Evolutionary conservation across 352 stramenopile species (phyloP), one percentile per base, ranked within the genome.

Genomic region (Globisporangium paddicum): DNA sequence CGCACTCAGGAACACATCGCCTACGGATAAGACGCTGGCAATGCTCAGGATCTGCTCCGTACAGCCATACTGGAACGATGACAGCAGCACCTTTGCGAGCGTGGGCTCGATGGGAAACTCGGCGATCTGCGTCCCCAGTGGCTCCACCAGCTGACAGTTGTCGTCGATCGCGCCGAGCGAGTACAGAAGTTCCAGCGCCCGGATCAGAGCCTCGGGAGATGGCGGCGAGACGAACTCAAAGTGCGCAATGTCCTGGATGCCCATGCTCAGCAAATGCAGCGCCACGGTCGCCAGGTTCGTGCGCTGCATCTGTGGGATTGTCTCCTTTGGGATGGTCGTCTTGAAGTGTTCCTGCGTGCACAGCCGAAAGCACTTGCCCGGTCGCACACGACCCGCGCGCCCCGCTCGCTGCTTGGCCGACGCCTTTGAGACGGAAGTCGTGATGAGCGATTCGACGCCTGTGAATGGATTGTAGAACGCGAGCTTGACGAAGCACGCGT

Each of bases 91-190:
- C 44, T 85, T 90, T 2, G 82, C 83, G 25, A 94, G 58, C 30
- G 87, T 81, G 30, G 97, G 96, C 40, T 98, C 96, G 18, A 99
- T 73, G 5, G 97, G 97, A 68, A 99, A 99, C 62, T 99, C 93
- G 40, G 84, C 87, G 95, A 99, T 99, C 35, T 96, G 86, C 11
- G 89, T 77, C 8, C 97, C 97, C 28, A 99, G 71, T 18, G 79
- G 69, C 23, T 94, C 84, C 1, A 88, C 62, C 6, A 94, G 72
- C 25, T 64, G 73, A 56, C 80, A 87, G 0, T 75, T 56, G 1
- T 73, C 63, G 41, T 86, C 66, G 30, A 94, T 81, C 6, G 79
- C 84, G 32, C 82, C 80, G 1, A 94, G 61, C 3, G 80, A 86
- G 53, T 82, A 91, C 53, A 92, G 42, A 19, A 89, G 46, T 61